phyloP scores from a whole-genome alignment of 495 filamentous ascomycete genomes.

The Chaetomidium leptoderma region DNA sequence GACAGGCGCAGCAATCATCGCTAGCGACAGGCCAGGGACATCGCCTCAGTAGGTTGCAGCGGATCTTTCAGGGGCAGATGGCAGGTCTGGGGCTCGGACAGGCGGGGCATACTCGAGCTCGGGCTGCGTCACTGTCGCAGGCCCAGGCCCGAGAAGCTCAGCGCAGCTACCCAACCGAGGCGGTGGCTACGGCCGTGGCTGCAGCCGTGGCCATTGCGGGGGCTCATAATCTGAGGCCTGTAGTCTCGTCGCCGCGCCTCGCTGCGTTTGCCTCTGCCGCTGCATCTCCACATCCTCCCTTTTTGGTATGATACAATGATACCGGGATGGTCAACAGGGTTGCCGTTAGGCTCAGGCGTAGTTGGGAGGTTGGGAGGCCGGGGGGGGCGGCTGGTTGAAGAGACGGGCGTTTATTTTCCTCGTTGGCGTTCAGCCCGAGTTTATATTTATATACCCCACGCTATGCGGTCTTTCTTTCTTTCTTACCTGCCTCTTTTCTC shows the following conservation, averaged over 20 bases:
- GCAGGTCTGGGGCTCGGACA: not conserved
- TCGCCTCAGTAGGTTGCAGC: not conserved
- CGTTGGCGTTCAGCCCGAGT: no score
- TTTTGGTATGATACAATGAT: no score
- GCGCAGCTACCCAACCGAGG: not conserved
- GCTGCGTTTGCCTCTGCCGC: not conserved
- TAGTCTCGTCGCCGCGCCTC: not conserved
- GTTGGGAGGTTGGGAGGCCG: no score
- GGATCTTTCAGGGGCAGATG: not conserved
- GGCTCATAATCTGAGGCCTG: not conserved
- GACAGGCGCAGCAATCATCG: not conserved
- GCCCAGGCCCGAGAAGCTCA: not conserved
- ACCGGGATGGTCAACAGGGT: no score
- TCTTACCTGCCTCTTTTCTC: no score
- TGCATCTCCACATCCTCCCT: not conserved
- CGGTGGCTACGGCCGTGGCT: constrained; percentile 5
- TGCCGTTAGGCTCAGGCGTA: no score
- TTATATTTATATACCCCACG: no score
- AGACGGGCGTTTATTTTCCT: no score
- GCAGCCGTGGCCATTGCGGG: constrained; percentile 4
- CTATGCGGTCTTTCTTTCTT: no score
- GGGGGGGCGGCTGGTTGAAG: no score
- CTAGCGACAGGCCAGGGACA: not conserved
- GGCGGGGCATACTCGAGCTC: not conserved
- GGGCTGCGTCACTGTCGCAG: not conserved